Conservation (phyloP, 768 basidiomycete species). For the Tricholoma saponaceum region DNA sequence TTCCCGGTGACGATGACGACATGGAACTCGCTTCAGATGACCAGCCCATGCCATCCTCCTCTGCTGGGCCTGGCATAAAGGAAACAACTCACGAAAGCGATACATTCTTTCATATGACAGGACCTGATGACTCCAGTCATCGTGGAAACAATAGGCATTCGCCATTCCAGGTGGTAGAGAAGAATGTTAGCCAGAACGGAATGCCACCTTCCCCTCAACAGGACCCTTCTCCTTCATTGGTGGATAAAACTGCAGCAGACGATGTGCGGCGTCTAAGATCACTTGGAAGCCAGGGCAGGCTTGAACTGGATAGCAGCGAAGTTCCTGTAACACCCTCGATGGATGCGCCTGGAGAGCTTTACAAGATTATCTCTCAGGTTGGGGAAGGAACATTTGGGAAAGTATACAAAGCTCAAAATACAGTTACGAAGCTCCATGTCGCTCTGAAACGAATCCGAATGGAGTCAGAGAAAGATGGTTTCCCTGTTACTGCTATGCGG, state of each 20-base stretch:
- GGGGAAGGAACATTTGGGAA: conserved; percentile 99
- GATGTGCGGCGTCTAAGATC: neutral
- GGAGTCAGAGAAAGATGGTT: conserved; percentile 97
- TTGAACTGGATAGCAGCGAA: conserved; percentile 8
- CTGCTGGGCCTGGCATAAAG: conserved; percentile 1
- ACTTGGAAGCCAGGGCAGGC: neutral
- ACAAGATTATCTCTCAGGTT: conserved; percentile 87
- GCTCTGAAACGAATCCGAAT: conserved; percentile 96
- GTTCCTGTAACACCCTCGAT: conserved; percentile 11
- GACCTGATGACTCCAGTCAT: neutral
- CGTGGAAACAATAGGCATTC: neutral
- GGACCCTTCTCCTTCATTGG: neutral
- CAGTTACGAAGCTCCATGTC: conserved; percentile 68
- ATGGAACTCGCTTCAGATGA: conserved; percentile 33
- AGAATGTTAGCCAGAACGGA: neutral
- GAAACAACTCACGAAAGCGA: neutral
- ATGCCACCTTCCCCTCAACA: neutral
- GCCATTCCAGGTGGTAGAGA: neutral
- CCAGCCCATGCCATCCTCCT: neutral
- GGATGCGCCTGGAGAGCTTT: conserved; percentile 50
- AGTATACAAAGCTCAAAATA: conserved; percentile 92
- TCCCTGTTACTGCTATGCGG: conserved; percentile 98
- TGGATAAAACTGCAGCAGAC: neutral
- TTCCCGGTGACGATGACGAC: conserved; percentile 80
- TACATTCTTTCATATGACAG: neutral